Evolutionary conservation across 179 eudicot species (phyloP).

Genomic region (Actinidia chinensis): DNA sequence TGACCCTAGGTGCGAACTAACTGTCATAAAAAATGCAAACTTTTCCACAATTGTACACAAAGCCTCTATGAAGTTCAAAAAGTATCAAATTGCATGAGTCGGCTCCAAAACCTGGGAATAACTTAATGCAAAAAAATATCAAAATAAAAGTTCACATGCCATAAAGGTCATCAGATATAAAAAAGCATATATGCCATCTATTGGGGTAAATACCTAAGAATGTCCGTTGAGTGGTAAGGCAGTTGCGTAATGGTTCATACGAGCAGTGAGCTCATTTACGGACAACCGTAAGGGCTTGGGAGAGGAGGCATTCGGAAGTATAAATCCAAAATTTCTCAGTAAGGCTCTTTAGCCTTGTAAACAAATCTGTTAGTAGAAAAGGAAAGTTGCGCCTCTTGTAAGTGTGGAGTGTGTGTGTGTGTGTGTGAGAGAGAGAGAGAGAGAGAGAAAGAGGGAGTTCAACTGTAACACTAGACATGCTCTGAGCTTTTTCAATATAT

Average conservation of each 20-base stretch:
- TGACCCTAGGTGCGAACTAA: no score
- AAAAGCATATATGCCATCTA: no score
- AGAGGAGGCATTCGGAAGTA: not conserved
- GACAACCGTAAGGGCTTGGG: not conserved
- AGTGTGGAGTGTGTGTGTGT: no score
- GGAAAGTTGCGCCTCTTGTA: no score
- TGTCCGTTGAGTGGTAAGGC: not conserved
- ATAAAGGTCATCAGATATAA: no score
- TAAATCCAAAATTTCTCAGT: not conserved
- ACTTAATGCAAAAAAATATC: no score
- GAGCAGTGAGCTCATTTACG: conserved; percentile 8
- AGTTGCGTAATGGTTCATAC: not conserved
- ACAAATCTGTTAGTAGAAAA: no score
- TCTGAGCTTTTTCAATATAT: conserved; percentile 54
- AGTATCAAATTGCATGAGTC: not conserved
- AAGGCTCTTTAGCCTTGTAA: not conserved
- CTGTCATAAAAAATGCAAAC: not conserved
- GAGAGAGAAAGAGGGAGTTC: conserved; percentile 32
- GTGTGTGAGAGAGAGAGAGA: not conserved
- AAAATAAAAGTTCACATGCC: no score
- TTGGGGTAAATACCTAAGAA: no score
- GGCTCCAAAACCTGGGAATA: no score
- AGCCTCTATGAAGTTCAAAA: no score
- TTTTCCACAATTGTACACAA: conserved; percentile 6
- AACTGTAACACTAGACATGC: conserved; percentile 38